Base-by-base conservation (phyloP, 345 rosid genomes). In the Atalantia buxifolia region DNA sequence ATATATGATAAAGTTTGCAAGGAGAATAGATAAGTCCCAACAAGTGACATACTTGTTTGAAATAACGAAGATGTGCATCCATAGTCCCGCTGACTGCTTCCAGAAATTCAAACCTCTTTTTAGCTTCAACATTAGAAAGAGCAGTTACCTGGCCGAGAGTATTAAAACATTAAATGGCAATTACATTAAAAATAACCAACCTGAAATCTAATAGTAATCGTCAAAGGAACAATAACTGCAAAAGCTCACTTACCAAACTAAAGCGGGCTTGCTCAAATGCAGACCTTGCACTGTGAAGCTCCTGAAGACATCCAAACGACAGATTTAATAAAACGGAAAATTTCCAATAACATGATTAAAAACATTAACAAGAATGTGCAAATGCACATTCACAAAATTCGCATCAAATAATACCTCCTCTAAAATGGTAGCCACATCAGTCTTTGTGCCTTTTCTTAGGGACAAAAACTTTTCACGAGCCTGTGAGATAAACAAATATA, bases 31-130 rank as follows among this genome's bases (percentile, higher is more conserved):
- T 63, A 53, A 66, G 40, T 70, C 27, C 27, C n/a, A 21, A 27
- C 71, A 64, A 57, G 53, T 76, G 50, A 78, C 64, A 28, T 81
- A 90, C 99, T 86, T 96, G 98, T 85, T 94, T 96, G 81, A 94
- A 96, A 88, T 96, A 94, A 67, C 97, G 93, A 83, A 96, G 98
- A 87, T 94, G 99, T 6, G 99, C 99, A 88, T 96, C 99, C 99
- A 96, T 96, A 1, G 99, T 96, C 62, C 99, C 99, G 69, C 98
- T 94, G 76, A 96, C 97, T 76, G 99, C 97, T 89, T 96, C 99
- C 78, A 94, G 82, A 83, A 96, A 96, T 83, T 96, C 98, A 84
- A 94, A 96, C 87, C 97, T 93, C 80, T 94, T 96, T 74, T 96
- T 96, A 50, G 98, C 97, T 90, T 96, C 99, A 48, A 96, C 98